Conservation (phyloP, 1,284 basidiomycete genomes). For the Quambalaria eucalypti region DNA sequence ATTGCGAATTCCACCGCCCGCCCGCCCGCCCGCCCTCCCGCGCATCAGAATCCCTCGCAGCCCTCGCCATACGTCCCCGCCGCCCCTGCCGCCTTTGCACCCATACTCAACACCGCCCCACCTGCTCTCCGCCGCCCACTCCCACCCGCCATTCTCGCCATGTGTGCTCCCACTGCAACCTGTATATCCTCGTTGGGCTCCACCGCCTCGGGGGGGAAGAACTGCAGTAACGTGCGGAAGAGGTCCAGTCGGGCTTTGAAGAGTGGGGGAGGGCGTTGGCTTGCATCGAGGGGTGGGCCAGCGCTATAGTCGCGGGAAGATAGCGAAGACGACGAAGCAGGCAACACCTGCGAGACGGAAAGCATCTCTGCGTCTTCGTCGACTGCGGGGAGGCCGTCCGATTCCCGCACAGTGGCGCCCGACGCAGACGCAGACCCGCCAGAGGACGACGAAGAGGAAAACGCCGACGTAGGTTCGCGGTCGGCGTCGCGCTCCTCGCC, state of each 20-base stretch:
- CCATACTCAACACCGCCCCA: too few species aligned
- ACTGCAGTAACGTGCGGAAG: constrained; percentile 38
- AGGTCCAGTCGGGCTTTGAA: constrained; percentile 31
- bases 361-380: constrained; percentile 14
- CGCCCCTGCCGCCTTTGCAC: too few species aligned
- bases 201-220: constrained; percentile 32
- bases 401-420: not conserved
- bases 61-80: too few species aligned
- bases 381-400: not conserved
- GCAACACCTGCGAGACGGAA: constrained; percentile 14
- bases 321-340: not conserved
- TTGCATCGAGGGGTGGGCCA: not conserved
- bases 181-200: constrained; percentile 41
- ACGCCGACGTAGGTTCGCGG: too few species aligned
- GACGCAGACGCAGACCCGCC: too few species aligned
- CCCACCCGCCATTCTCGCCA: not conserved
- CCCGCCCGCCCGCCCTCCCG: too few species aligned
- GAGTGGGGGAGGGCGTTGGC: constrained; percentile 4
- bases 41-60: too few species aligned
- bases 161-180: not conserved
- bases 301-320: not conserved
- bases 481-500: not conserved
- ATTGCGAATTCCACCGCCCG: too few species aligned
- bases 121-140: too few species aligned
- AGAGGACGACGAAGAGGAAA: too few species aligned